Evolutionary conservation across 2,329 filamentous ascomycete species (phyloP), one percentile per base, ranked within the genome.

Genomic region (Aspergillus quadrilineatus): DNA sequence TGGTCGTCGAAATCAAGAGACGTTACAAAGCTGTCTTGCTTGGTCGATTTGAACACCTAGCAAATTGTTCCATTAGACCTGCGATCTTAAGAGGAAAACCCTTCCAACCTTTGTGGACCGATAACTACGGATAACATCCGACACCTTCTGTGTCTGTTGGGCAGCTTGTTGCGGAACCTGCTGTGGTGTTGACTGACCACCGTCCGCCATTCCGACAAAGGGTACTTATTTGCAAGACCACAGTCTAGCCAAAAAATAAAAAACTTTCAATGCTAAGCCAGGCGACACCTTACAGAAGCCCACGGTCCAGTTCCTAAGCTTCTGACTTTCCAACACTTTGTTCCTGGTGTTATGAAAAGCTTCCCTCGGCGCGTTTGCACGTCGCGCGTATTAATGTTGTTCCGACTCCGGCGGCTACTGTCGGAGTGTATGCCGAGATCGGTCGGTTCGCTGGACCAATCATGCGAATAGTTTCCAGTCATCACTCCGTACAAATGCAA

Each of bases 1-100:
- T 90, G 89, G 77, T 97, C 92, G 74, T 97, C 92, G 71, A 96
- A 99, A 78, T 99, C 93, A 66, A 99, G 85, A 1, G 93, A 97
- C 7, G 94, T 89, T 58, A 97, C 85, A 62, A 86, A 82, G 4
- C 87, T 85, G 42, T 75, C 77, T 63, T 70, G 71, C 65, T 74
- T 78, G 44, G 66, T 62, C 41, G 64, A 66, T 56, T 65, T 68
- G 60, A 71, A 77, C 2, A 64, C 61, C 71, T 72, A 56, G 26
- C 55, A 42, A 44, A n/a, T 58, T 5, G 55, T 44, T 60, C 58
- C 54, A 55, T 53, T 46, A 55, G 36, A 17, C 32, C 41, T 36
- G 17, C 42, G 46, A 44, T 10, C 43, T 43, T 3, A 36, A 9
- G 9, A 41, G 15, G 22, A 14, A 15, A 4, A 22, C 44, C 8